Evolutionary conservation across 495 filamentous ascomycete genomes (phyloP).

Genomic region (Penicillium macrosclerotiorum): DNA sequence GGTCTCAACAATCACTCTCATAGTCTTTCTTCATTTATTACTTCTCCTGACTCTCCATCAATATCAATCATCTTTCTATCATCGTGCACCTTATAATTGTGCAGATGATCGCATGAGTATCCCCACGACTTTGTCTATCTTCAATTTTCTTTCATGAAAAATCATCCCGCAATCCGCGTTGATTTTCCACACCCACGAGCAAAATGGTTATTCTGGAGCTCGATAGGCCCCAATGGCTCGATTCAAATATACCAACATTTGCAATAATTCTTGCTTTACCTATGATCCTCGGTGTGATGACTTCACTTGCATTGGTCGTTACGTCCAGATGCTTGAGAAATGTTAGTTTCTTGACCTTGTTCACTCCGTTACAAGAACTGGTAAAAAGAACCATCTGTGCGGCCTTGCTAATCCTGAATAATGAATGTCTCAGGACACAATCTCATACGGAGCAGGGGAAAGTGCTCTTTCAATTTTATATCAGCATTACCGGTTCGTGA

Average conservation of each 20-base stretch:
- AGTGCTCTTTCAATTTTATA: slow-evolving; percentile 10
- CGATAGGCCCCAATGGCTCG: not conserved
- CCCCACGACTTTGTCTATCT: not conserved
- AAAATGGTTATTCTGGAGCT: not conserved
- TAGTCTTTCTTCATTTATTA: no score
- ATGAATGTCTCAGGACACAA: not conserved
- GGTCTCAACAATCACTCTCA: no score
- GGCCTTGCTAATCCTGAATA: not conserved
- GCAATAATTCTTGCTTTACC: not conserved
- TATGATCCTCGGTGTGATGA: not conserved
- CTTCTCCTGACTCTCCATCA: no score
- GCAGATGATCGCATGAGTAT: no score
- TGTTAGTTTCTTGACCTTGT: slow-evolving; percentile 7
- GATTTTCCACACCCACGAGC: not conserved
- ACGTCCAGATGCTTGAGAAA: slow-evolving; percentile 17
- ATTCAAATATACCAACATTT: not conserved
- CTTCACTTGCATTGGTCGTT: slow-evolving; percentile 5
- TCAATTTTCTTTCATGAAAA: not conserved
- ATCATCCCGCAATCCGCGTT: not conserved
- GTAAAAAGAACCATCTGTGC: not conserved
- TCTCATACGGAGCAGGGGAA: slow-evolving; percentile 13
- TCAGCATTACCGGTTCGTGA: slow-evolving; percentile 23
- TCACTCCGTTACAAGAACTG: not conserved
- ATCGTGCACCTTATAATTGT: no score
- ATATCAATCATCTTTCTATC: no score